Conservation (phyloP, 352 stramenopile genomes). For the Ochromonadaceae sp. region DNA sequence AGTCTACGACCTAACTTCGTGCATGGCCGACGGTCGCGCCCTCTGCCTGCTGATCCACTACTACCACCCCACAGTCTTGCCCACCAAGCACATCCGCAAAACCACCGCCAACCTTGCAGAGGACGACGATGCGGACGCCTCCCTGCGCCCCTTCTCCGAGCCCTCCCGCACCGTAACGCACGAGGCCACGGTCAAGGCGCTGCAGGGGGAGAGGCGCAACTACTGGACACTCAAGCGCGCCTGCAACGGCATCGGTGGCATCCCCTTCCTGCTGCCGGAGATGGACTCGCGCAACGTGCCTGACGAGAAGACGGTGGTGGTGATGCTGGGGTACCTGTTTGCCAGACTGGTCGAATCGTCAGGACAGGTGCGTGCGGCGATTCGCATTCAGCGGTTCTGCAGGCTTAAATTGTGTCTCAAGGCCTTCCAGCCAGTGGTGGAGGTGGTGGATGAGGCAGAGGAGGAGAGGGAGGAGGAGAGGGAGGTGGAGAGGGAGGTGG, state of each 20-base stretch:
- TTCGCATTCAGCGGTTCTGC: slow-evolving; percentile 51
- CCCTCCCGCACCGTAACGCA: neutral
- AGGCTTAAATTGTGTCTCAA: too few relatives aligned
- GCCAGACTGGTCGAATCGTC: slow-evolving; percentile 77
- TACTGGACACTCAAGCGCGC: slow-evolving; percentile 56
- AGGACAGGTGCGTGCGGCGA: slow-evolving; percentile 65
- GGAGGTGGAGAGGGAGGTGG: too few relatives aligned
- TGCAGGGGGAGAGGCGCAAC: slow-evolving; percentile 44
- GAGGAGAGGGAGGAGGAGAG: too few relatives aligned
- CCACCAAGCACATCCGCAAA: slow-evolving; percentile 29
- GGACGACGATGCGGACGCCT: too few relatives aligned
- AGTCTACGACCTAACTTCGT: slow-evolving; percentile 65
- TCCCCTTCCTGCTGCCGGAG: slow-evolving; percentile 62
- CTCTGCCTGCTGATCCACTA: slow-evolving; percentile 82
- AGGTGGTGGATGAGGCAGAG: too few relatives aligned
- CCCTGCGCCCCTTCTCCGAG: too few relatives aligned
- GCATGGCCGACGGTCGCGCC: slow-evolving; percentile 70
- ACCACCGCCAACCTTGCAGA: slow-evolving; percentile 15
- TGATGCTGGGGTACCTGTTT: slow-evolving; percentile 79
- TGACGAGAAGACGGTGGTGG: slow-evolving; percentile 78
- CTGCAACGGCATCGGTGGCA: slow-evolving; percentile 68
- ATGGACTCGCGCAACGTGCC: slow-evolving; percentile 63
- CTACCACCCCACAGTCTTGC: slow-evolving; percentile 75
- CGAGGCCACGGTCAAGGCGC: neutral
- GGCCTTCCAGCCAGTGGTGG: too few relatives aligned